phyloP scores from a whole-genome alignment of 441 rosid genomes.

The Croton laevigatus region DNA sequence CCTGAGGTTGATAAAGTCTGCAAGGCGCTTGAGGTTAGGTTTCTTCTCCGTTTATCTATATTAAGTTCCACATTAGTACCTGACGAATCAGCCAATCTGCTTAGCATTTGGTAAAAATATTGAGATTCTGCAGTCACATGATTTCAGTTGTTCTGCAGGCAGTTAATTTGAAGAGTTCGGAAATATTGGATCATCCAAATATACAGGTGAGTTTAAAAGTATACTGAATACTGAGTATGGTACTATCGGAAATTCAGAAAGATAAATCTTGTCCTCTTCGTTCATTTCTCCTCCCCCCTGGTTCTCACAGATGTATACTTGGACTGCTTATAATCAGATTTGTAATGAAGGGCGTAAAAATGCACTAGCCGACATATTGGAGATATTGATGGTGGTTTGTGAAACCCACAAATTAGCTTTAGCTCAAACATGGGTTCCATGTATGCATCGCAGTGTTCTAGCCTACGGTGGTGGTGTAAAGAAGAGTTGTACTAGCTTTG shows the following conservation, averaged over 20 bases:
- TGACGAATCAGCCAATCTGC: neutral
- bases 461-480: slow-evolving; percentile 82
- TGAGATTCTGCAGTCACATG: slow-evolving; percentile 30
- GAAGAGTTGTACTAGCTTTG: slow-evolving; percentile 84
- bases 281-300: slow-evolving; percentile 31
- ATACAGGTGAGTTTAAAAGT: slow-evolving; percentile 53
- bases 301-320: slow-evolving; percentile 47
- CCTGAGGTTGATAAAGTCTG: slow-evolving; percentile 97
- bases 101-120: neutral
- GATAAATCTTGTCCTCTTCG: slow-evolving; percentile 33
- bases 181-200: slow-evolving; percentile 63
- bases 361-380: slow-evolving; percentile 88
- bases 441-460: slow-evolving; percentile 82
- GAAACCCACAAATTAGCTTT: slow-evolving; percentile 80
- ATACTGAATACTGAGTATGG: slow-evolving; percentile 5
- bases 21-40: slow-evolving; percentile 94
- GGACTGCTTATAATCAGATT: slow-evolving; percentile 63
- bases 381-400: slow-evolving; percentile 74
- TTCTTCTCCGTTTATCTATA: slow-evolving; percentile 25
- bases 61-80: neutral
- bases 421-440: slow-evolving; percentile 98
- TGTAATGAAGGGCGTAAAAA: slow-evolving; percentile 85
- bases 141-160: slow-evolving; percentile 66
- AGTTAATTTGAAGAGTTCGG: slow-evolving; percentile 83
- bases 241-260: slow-evolving; percentile 26